phyloP scores from a whole-genome alignment of 305 asterid genomes.

The Solanum hybrid region DNA sequence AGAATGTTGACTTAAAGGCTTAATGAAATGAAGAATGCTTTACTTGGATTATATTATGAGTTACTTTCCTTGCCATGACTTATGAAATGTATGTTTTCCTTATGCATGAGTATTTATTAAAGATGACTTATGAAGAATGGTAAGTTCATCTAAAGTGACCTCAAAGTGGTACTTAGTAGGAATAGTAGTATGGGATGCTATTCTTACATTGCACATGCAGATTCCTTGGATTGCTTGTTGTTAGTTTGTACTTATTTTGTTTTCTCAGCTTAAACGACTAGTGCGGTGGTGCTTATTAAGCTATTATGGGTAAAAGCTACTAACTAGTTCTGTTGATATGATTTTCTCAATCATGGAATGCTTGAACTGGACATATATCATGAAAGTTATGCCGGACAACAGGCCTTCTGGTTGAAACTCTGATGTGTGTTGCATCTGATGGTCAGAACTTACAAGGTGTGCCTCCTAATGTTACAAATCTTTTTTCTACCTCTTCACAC shows the following conservation, averaged over 20 bases:
- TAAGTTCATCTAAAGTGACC: no score
- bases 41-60: no score
- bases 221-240: neutral
- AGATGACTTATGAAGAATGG: no score
- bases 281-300: neutral
- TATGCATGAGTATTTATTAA: no score
- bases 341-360: neutral
- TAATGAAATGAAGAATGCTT: no score
- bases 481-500: neutral
- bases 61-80: no score
- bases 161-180: no score
- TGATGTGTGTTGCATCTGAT: neutral
- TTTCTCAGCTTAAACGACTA: neutral
- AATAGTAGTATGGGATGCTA: no score
- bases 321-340: neutral
- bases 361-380: neutral
- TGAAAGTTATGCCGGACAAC: neutral
- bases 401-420: neutral
- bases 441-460: neutral
- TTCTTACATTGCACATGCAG: no score
- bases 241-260: neutral
- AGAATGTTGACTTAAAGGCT: no score
- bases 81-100: no score
- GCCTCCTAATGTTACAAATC: neutral
- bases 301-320: neutral